Base-by-base conservation (phyloP, 345 rosid species). In the Crucihimalaya himalaica region DNA sequence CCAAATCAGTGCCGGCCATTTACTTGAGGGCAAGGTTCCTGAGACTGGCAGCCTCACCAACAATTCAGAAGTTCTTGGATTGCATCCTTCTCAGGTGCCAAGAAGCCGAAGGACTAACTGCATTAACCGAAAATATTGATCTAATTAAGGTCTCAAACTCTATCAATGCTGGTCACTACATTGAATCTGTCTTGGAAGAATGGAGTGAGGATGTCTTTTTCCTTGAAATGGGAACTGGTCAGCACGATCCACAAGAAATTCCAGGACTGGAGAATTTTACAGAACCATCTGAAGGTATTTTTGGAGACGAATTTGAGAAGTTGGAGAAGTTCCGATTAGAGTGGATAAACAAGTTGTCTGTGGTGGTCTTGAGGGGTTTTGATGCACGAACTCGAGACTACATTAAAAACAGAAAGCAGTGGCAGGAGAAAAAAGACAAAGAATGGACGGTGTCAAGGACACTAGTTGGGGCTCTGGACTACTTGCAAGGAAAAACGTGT, bases 31-130 rank as follows among this genome's bases (percentile, higher is more conserved):
- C 89, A 64, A 90, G 89, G 78, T 92, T 90, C 85, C 81, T 92
- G 35, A 85, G 79, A 78, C 80, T 87, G 77, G 86, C 86, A 42
- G 96, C 87, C 68, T 78, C 80, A 4, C 94, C 97, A 50, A 76
- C 80, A 16, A 66, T 89, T 72, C 86, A 75, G 5, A 78, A 73
- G 51, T 87, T 87, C 83, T 81, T 88, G 81, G 92, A 92, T 77
- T 72, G 89, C 72, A 69, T 86, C 60, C 84, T 86, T 72, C 73
- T 79, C 72, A 85, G 92, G 79, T 90, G 99, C 80, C 99, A 88
- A 80, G 98, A 90, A 73, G 98, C 98, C 7, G 98, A 92, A 84
- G 98, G 98, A 64, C 68, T 90, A 81, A 95, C 99, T 70, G 92
- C 98, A 23, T 74, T 90, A 72, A 87, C 96, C 2, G 97, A 90